Conservation (phyloP, 202 grass and related monocot species). For the Schoenoplectus triqueter region DNA sequence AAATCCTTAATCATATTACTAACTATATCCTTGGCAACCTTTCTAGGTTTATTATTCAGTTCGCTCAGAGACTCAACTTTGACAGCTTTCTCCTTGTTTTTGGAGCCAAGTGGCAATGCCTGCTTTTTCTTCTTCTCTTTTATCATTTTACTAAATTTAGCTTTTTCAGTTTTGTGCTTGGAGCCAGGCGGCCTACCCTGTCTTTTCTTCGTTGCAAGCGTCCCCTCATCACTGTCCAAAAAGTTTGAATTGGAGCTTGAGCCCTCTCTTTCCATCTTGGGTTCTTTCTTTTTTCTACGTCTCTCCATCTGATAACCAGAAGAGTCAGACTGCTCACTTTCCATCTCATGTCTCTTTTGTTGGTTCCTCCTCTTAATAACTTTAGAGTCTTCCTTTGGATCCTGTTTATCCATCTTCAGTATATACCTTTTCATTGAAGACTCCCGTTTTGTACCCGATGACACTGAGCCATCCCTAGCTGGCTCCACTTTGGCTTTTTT, state of each 20-base stretch:
- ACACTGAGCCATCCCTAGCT: slow-evolving; percentile 51
- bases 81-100: background rate
- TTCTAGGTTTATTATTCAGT: slow-evolving; percentile 38
- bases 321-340: slow-evolving; percentile 45
- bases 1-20: slow-evolving; percentile 81
- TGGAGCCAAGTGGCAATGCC: background rate
- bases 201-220: background rate
- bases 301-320: background rate
- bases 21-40: slow-evolving; percentile 63
- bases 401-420: slow-evolving; percentile 39
- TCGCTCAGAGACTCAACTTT: slow-evolving; percentile 37
- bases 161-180: slow-evolving; percentile 19
- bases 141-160: background rate
- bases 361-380: slow-evolving; percentile 29
- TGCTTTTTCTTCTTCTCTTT: slow-evolving; percentile 9
- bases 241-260: slow-evolving; percentile 17
- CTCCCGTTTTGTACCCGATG: slow-evolving; percentile 54
- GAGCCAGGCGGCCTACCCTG: background rate
- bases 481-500: slow-evolving; percentile 46
- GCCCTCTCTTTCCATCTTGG: background rate
- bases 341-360: slow-evolving; percentile 39
- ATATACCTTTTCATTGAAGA: slow-evolving; percentile 45
- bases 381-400: slow-evolving; percentile 36
- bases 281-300: slow-evolving; percentile 26
- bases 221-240: background rate